phyloP scores from a whole-genome alignment of 2,329 filamentous ascomycete genomes.

The Paracoccidioides lutzii region DNA sequence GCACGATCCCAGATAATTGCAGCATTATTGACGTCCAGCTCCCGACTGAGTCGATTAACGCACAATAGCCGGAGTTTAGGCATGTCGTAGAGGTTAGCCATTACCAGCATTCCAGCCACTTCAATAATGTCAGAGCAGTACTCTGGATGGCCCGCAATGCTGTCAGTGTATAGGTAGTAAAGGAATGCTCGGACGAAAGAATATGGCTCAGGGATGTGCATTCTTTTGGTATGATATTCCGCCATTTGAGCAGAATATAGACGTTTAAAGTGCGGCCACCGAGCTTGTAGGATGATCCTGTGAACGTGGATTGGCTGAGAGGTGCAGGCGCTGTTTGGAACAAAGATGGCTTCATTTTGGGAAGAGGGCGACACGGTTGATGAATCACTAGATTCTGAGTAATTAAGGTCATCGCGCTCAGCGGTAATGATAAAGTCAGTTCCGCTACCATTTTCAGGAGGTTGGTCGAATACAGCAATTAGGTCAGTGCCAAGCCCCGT shows the following conservation, averaged over 20 bases:
- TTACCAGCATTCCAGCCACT: constrained; percentile 85
- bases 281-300: constrained; percentile 81
- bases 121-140: constrained; percentile 56
- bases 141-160: constrained; percentile 53
- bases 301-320: constrained; percentile 88
- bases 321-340: constrained; percentile 35
- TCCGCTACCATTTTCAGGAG: constrained; percentile 71
- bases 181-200: constrained; percentile 87
- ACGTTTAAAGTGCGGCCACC: constrained; percentile 92
- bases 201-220: constrained; percentile 97
- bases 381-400: constrained; percentile 53
- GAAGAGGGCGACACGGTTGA: constrained; percentile 23
- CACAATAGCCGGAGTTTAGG: constrained; percentile 82
- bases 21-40: constrained; percentile 87
- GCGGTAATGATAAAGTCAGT: constrained; percentile 88
- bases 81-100: constrained; percentile 98
- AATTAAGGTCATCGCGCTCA: constrained; percentile 51
- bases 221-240: constrained; percentile 90
- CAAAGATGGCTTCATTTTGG: constrained; percentile 21
- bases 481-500: constrained; percentile 71
- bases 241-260: constrained; percentile 91
- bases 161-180: constrained; percentile 94
- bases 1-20: constrained; percentile 95
- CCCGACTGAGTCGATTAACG: constrained; percentile 76
- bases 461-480: constrained; percentile 72